Conservation (phyloP, 73 alveolate genomes). For the Paramecium biaurelia region DNA sequence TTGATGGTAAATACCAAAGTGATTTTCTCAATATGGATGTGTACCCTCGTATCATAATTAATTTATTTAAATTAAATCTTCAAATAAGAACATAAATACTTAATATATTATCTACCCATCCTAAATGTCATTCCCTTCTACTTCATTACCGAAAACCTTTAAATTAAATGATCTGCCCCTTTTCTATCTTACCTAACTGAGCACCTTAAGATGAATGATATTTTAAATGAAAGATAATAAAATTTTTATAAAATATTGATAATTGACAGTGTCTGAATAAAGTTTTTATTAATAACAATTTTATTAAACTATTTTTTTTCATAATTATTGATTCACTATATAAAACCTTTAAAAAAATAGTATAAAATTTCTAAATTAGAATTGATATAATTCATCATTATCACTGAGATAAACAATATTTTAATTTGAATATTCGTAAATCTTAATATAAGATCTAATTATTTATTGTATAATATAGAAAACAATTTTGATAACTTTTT, state of each 20-base stretch:
- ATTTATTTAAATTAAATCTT: constrained; percentile 22
- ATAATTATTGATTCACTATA: neutral
- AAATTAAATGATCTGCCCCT: neutral
- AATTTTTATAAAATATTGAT: too few species aligned
- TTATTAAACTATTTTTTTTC: too few species aligned
- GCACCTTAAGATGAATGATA: neutral
- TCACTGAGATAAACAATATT: neutral
- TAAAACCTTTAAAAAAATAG: neutral
- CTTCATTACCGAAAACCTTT: neutral
- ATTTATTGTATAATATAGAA: neutral
- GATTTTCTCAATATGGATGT: neutral
- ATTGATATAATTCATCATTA: too few species aligned
- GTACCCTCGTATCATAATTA: constrained; percentile 48
- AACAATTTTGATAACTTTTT: neutral
- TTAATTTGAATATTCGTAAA: neutral
- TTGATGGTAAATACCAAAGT: neutral
- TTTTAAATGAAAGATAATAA: neutral
- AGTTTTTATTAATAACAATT: neutral
- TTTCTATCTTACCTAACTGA: neutral
- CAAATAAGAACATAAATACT: neutral
- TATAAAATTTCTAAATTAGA: too few species aligned
- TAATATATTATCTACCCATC: neutral
- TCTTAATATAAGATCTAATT: neutral
- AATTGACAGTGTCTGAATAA: neutral
- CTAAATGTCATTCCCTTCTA: neutral